Percentiles rank a stretch among this genome's conserved stretches.
These are phyloP conservation scores for Salix arbutifolia DNA, from an alignment of 345 rosid genomes.

Conservation along the genomic window DNA sequence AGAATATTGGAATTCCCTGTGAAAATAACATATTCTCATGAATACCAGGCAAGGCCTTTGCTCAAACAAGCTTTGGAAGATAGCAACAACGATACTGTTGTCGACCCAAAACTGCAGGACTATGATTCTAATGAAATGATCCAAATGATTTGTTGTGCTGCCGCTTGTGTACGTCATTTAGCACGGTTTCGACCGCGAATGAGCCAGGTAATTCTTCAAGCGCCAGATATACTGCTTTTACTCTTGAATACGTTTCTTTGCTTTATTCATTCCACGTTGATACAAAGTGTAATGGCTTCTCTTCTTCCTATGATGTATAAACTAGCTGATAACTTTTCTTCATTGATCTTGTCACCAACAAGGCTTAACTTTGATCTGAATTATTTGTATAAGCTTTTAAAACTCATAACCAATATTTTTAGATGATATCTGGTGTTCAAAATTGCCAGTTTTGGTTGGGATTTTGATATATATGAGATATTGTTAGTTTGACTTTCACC, in stretches of 20 bases:
- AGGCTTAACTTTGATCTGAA: not conserved
- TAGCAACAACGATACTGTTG: constrained; percentile 37
- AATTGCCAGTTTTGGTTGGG: not conserved
- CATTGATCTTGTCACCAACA: not conserved
- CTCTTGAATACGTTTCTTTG: not conserved
- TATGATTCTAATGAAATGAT: constrained; percentile 14
- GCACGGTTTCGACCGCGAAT: constrained; percentile 24
- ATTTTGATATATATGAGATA: not conserved
- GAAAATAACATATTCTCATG: constrained; percentile 11
- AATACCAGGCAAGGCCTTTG: constrained; percentile 30
- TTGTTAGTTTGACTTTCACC: not conserved
- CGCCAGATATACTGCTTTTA: not conserved
- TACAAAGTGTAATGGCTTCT: not conserved
- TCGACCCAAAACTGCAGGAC: constrained; percentile 19
- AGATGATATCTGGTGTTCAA: not conserved
- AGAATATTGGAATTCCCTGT: not conserved
- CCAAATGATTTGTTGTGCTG: constrained; percentile 19
- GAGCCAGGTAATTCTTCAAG: constrained; percentile 16
- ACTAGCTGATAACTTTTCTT: not conserved
- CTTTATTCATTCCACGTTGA: not conserved
- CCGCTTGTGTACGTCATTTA: constrained; percentile 18
- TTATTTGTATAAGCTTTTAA: not conserved
- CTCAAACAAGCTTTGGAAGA: constrained; percentile 42
- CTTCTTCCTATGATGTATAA: not conserved
- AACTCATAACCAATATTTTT: not conserved